phyloP scores from a whole-genome alignment of 2,329 filamentous ascomycete species.

The Seiridium unicorne region DNA sequence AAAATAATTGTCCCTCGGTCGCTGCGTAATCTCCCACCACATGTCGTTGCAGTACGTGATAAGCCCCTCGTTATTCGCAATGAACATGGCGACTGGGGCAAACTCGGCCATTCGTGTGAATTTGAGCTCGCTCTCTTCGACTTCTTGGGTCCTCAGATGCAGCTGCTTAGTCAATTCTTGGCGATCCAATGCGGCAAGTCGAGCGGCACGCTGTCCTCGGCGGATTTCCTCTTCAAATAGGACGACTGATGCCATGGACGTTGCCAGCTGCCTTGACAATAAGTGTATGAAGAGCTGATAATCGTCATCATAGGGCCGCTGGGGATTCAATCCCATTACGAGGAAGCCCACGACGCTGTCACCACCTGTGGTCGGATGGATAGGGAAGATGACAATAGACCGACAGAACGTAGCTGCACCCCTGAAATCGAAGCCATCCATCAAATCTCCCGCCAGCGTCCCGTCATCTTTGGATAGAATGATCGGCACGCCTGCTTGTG shows the following conservation, averaged over 20 bases:
- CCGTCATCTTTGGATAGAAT: slow-evolving; percentile 66
- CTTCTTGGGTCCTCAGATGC: slow-evolving; percentile 61
- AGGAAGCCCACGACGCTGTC: slow-evolving; percentile 76
- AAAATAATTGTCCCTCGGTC: slow-evolving; percentile 52
- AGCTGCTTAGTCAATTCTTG: slow-evolving; percentile 77
- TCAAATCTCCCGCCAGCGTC: slow-evolving; percentile 61
- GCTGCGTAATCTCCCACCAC: slow-evolving; percentile 70
- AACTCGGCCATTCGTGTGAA: slow-evolving; percentile 86
- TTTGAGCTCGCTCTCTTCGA: slow-evolving; percentile 68
- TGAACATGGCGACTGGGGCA: slow-evolving; percentile 81
- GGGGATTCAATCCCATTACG: slow-evolving; percentile 75
- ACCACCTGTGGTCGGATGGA: slow-evolving; percentile 70
- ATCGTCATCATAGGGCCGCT: slow-evolving; percentile 76
- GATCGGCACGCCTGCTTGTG: slow-evolving; percentile 61
- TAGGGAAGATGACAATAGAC: slow-evolving; percentile 73
- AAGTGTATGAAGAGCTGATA: slow-evolving; percentile 77
- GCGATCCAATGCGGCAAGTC: slow-evolving; percentile 71
- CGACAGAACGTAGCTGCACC: slow-evolving; percentile 70
- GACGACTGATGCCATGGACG: slow-evolving; percentile 77
- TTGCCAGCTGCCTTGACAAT: slow-evolving; percentile 72
- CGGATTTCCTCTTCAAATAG: slow-evolving; percentile 82
- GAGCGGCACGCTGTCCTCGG: slow-evolving; percentile 70
- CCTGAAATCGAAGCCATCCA: slow-evolving; percentile 67
- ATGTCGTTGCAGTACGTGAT: slow-evolving; percentile 83
- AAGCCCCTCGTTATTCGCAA: slow-evolving; percentile 67